A percentile compares a stretch with the other conserved stretches of the same genome.
Evolutionary conservation across 75 land plant genomes (phyloP).

Genomic region (Pinus tabuliformis): DNA sequence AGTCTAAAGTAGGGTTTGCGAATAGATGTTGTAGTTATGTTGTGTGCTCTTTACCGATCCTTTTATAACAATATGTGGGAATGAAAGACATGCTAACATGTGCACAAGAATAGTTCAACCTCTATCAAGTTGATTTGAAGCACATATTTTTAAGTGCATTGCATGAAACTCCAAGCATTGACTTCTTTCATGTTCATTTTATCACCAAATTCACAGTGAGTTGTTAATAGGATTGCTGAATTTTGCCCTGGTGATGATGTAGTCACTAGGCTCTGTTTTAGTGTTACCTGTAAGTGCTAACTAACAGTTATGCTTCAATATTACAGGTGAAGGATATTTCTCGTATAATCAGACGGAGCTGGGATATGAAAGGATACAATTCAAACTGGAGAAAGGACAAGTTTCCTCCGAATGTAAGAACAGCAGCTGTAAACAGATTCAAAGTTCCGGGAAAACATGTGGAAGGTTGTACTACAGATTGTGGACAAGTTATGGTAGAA

Average conservation of each 20-base stretch:
- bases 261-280: neutral
- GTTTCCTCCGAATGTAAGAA: neutral
- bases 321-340: neutral
- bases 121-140: neutral
- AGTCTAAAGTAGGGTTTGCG: neutral
- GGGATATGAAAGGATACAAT: slow-evolving; percentile 3
- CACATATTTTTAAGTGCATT: neutral
- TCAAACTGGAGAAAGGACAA: slow-evolving; percentile 5
- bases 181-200: neutral
- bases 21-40: too few species aligned
- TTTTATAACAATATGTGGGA: too few species aligned
- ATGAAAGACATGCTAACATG: too few species aligned
- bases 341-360: neutral
- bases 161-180: neutral
- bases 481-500: neutral
- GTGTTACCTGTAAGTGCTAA: neutral
- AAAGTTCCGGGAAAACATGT: neutral
- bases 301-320: neutral
- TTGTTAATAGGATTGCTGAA: neutral
- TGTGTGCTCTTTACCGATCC: too few species aligned
- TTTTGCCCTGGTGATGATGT: neutral
- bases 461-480: neutral
- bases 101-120: too few species aligned
- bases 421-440: slow-evolving; percentile 1
- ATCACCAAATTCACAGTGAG: neutral